Evolutionary conservation across 2,329 filamentous ascomycete genomes (phyloP).

Genomic region (Plectosphaerella sp.): DNA sequence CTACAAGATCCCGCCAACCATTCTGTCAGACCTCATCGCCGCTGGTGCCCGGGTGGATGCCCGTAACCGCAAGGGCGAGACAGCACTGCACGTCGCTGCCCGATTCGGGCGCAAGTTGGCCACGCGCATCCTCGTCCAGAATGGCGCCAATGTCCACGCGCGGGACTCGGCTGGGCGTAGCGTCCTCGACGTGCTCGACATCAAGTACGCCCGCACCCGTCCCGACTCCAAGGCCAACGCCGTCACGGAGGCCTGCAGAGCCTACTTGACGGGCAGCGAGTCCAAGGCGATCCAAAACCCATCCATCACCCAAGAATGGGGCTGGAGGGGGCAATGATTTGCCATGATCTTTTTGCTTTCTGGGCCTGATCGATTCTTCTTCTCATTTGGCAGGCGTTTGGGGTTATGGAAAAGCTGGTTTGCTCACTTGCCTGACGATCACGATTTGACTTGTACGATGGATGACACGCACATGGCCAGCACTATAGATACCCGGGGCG

Average conservation of each 20-base stretch:
- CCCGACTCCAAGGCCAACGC: slow-evolving; percentile 29
- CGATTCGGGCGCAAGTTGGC: slow-evolving; percentile 49
- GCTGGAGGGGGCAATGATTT: not conserved
- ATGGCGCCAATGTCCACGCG: slow-evolving; percentile 42
- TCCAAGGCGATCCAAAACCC: slow-evolving; percentile 31
- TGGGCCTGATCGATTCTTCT: not conserved
- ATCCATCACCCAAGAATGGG: slow-evolving; percentile 36
- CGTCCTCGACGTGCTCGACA: slow-evolving; percentile 41
- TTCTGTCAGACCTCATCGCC: slow-evolving; percentile 37
- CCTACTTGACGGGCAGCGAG: slow-evolving; percentile 35
- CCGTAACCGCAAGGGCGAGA: slow-evolving; percentile 51
- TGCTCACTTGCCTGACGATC: not conserved
- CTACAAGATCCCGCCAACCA: slow-evolving; percentile 37
- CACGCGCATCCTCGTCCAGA: slow-evolving; percentile 38
- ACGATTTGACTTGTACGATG: not conserved
- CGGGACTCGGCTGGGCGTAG: slow-evolving; percentile 39
- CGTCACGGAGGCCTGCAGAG: slow-evolving; percentile 40
- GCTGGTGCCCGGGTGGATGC: slow-evolving; percentile 41
- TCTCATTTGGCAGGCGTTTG: not conserved
- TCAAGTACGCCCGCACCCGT: slow-evolving; percentile 26
- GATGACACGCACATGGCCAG: too few relatives aligned
- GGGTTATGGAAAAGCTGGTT: not conserved
- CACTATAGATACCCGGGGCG: too few relatives aligned
- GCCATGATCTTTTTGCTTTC: not conserved
- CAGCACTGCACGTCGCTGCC: slow-evolving; percentile 49